Evolutionary conservation across 225 moss, liverwort and hornwort genomes (phyloP), one percentile per base, ranked within the genome.

Genomic region (Anthoceros angustus): DNA sequence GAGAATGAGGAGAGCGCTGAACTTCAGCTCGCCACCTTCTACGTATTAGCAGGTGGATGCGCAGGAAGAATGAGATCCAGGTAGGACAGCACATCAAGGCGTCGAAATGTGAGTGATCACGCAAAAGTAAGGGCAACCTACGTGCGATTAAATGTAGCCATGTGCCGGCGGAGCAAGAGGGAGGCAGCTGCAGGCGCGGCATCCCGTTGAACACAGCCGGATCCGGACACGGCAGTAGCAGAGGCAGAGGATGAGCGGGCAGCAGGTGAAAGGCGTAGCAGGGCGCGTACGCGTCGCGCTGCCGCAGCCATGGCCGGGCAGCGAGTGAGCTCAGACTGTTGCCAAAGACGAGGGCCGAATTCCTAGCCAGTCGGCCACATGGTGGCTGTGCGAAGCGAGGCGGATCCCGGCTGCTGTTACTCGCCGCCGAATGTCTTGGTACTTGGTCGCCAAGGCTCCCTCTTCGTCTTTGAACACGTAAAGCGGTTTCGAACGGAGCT

Each of bases 301-400:
- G 55, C 55, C 55, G 23, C 55, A 55, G 55, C 55, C 55, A 55
- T 55, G 55, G 55, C 55, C 55, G 23, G 55, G n/a, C 23, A 20
- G n/a, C 18, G 16, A 55, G 55, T 23, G 55, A 55, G 23, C 55
- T 55, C n/a, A 20, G 14, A 4, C 16, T 55, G 55, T 5, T 55
- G 8, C 18, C 55, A 18, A 11, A 8, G 18, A 23, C 23, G 55
- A 20, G 32, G 1, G 2, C 32, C 32, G 32, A 32, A 32, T 32
- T 32, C 32, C 55, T 15, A 55, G 18, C 16, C 55, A 18, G 55
- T 18, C 55, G 16, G 18, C 23, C 8, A 23, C 55, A 55, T 55
- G 5, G 55, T 4, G 7, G 32, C 32, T 4, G 32, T 32, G 2
- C 32, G 2, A 32, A 32, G 32, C 2, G 2, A 32, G 32, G 32